Evolutionary conservation across 257 asterid genomes (phyloP), one percentile per base, ranked within the genome.

Genomic region (Mentha longifolia): DNA sequence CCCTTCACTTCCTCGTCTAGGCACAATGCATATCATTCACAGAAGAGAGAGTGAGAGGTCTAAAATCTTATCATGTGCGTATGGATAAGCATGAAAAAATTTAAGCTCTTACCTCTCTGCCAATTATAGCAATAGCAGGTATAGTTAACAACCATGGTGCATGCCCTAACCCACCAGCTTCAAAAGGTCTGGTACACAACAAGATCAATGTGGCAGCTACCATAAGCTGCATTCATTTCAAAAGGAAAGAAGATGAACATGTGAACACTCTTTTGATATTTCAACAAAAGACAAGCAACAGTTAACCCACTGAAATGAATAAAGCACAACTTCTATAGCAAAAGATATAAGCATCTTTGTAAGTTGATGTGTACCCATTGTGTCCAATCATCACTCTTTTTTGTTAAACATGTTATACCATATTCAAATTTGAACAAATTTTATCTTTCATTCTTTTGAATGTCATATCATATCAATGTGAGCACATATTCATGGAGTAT

Each of bases 121-220:
- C 95, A 60, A 91, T 91, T 65, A 91, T 86, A 19, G 95, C 85
- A 69, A 91, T 87, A 64, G 96, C 85, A 68, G 97, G 97, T 66
- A 87, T 78, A 28, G 93, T 81, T 65, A 91, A 62, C 68, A 91
- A 74, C 95, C 96, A 91, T 14, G 95, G 92, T 3, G 81, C 79
- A 80, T 82, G 87, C 66, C 86, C 89, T 77, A 87, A 83, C 66
- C 80, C 65, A 77, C 87, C 84, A 43, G 85, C 90, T 70, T 84
- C 95, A 77, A 85, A 66, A 19, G 96, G 95, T 70, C 74, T 89
- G 45, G 88, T 87, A 73, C 96, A 91, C 80, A 91, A 80, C 74
- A 91, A 85, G 79, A 91, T 86, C 82, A 91, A 79, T 64, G 96
- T 84, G 74, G 97, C 89, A 78, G 96, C 97, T 70, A 91, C 96